Evolutionary conservation across 106 monocot species (phyloP).

Genomic region (Apostasia shenzhenica): DNA sequence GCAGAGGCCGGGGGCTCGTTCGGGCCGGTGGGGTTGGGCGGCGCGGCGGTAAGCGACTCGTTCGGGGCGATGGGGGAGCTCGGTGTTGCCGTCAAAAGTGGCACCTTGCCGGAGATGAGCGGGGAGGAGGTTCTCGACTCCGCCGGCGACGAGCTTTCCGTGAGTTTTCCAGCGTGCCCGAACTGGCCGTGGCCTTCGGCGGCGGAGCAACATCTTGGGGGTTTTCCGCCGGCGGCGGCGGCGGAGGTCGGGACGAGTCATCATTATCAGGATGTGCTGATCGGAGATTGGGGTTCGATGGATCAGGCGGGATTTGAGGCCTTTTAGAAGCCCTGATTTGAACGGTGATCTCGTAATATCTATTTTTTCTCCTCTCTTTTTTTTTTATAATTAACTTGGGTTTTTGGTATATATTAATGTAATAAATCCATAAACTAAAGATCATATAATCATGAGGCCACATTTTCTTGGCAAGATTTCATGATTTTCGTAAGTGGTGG

Average conservation of each 20-base stretch:
- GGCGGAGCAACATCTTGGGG: not conserved
- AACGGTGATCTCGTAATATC: not conserved
- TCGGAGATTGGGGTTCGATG: slow-evolving; percentile 4
- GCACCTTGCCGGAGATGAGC: not conserved
- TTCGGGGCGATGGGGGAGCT: not conserved
- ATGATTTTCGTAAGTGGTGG: no score
- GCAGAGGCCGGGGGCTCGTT: not conserved
- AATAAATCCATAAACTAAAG: not conserved
- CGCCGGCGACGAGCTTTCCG: not conserved
- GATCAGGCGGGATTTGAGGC: slow-evolving; percentile 7
- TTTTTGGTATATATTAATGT: not conserved
- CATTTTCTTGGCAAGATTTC: slow-evolving; percentile 1
- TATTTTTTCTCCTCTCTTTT: not conserved
- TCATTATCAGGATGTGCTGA: slow-evolving; percentile 4
- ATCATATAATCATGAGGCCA: not conserved
- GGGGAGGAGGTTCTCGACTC: not conserved
- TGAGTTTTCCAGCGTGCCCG: not conserved
- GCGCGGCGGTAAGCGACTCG: not conserved
- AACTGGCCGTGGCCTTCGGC: not conserved
- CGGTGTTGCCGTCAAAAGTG: not conserved
- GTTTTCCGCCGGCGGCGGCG: not conserved
- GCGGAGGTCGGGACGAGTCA: not conserved
- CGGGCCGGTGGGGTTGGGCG: not conserved
- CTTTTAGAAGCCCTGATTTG: slow-evolving; percentile 2
- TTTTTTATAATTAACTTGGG: not conserved